These are phyloP conservation scores for Priceomyces carsonii DNA, from an alignment of 805 yeast species.

Conservation along the genomic window DNA sequence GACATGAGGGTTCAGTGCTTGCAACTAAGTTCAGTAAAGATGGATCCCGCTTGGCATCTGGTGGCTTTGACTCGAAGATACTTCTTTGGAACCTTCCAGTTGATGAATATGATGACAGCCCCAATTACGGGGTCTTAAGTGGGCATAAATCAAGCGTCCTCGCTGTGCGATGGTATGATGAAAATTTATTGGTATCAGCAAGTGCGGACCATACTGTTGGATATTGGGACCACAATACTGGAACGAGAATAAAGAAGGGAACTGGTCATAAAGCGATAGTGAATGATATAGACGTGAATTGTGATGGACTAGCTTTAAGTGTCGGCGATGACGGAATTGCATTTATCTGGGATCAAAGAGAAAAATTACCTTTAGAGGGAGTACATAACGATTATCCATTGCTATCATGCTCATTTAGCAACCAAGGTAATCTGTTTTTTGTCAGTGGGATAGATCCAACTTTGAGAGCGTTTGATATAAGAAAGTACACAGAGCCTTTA, in stretches of 20 bases:
- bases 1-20: constrained; percentile 56
- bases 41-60: constrained; percentile 60
- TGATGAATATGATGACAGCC: constrained; percentile 14
- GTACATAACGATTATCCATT: constrained; percentile 59
- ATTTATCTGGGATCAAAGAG: constrained; percentile 64
- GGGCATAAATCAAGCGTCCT: constrained; percentile 72
- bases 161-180: constrained; percentile 53
- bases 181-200: constrained; percentile 46
- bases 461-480: constrained; percentile 58
- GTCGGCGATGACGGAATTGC: constrained; percentile 68
- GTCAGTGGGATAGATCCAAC: constrained; percentile 70
- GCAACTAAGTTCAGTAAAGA: constrained; percentile 50
- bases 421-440: constrained; percentile 46
- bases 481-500: constrained; percentile 39
- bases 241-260: constrained; percentile 54
- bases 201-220: constrained; percentile 66
- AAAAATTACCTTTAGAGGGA: constrained; percentile 41
- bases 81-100: constrained; percentile 47
- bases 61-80: constrained; percentile 58
- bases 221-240: constrained; percentile 62
- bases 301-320: constrained; percentile 37
- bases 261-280: constrained; percentile 53
- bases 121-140: constrained; percentile 46
- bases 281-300: constrained; percentile 49
- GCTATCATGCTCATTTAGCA: constrained; percentile 42